Base-by-base conservation (phyloP, 169 alveolate genomes). In the Plasmodium relictum region DNA sequence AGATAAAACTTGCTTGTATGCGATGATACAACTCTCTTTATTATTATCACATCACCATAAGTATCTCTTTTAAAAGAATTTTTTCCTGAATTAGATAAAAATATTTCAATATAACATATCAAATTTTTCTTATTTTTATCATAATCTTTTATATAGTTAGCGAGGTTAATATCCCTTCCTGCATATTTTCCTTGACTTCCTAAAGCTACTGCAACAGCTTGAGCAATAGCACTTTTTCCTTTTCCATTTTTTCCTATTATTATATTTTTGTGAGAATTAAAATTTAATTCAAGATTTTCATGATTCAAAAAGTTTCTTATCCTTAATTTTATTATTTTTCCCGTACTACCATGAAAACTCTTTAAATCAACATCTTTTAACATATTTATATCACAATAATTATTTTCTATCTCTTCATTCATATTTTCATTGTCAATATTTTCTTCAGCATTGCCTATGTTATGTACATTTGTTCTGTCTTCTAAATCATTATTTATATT, bases 151-250 rank as follows among this genome's bases (percentile, higher is more conserved):
- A 94, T 94, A 76, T 94, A 94, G 31, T 90, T 93, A 26, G 90
- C 62, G 18, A 94, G 56, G 16, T 69, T 80, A 18, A 94, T 74
- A 72, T 94, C 95, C 26, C 96, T 78, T 0, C 96, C 96, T 31
- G 93, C 96, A 18, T 94, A 73, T 18, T 92, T 92, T 0, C 96
- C 96, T 50, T 90, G 89, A 4, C 94, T 93, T 6, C 96, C 96
- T 74, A 94, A 92, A 16, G 92, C 93, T 16, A 94, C 95, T 20
- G 96, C 96, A 80, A 94, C 78, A 14, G 94, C 96, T 54, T 94
- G 96, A 1, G 94, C 96, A 12, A 94, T 94, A 3, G 96, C 96
- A 71, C 96, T 94, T 88, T 94, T 94, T 0, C 96, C 96, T 78
- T 88, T 95, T n/a, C 96, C 96, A 73, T 94, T 94, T 88, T 89